Conservation (phyloP, 2,329 filamentous ascomycete genomes). For the Nothophaeocryptopus gaeumannii region DNA sequence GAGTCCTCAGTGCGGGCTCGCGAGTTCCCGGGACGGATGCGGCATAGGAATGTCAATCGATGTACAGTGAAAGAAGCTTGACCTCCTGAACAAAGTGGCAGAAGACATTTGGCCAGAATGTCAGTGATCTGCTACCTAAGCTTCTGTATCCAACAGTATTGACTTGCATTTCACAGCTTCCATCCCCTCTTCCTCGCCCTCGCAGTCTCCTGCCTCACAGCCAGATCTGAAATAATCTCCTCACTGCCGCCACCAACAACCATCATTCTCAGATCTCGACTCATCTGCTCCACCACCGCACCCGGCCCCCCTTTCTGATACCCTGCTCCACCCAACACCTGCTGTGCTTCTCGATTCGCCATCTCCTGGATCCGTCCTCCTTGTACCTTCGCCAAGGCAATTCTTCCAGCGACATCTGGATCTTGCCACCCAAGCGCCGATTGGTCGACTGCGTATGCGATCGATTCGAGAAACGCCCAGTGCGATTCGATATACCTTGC, state of each 20-base stretch:
- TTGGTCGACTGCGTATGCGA: conserved; percentile 33
- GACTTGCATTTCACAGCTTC: conserved; percentile 43
- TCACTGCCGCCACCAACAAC: conserved; percentile 37
- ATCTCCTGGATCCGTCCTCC: conserved; percentile 54
- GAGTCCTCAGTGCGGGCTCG: no score
- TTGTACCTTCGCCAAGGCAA: conserved; percentile 53
- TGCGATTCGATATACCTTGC: conserved; percentile 33
- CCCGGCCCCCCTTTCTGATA: conserved; percentile 54
- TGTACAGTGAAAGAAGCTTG: no score
- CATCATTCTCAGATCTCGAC: conserved; percentile 51
- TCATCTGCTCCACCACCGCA: conserved; percentile 53
- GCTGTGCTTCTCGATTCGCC: conserved; percentile 55
- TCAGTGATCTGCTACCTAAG: no score
- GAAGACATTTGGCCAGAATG: no score
- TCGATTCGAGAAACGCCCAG: conserved; percentile 33
- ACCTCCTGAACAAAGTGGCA: no score
- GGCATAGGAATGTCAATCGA: no score
- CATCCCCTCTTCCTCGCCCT: conserved; percentile 41
- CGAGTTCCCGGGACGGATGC: no score
- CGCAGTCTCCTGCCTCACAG: conserved; percentile 36
- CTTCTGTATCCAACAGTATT: no score
- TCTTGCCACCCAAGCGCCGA: conserved; percentile 31
- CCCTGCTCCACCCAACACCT: conserved; percentile 54
- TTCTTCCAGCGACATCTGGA: conserved; percentile 50
- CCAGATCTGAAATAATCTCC: conserved; percentile 36